These are phyloP conservation scores for Plantago lanceolata DNA, from an alignment of 305 asterid species.

Conservation along the genomic window DNA sequence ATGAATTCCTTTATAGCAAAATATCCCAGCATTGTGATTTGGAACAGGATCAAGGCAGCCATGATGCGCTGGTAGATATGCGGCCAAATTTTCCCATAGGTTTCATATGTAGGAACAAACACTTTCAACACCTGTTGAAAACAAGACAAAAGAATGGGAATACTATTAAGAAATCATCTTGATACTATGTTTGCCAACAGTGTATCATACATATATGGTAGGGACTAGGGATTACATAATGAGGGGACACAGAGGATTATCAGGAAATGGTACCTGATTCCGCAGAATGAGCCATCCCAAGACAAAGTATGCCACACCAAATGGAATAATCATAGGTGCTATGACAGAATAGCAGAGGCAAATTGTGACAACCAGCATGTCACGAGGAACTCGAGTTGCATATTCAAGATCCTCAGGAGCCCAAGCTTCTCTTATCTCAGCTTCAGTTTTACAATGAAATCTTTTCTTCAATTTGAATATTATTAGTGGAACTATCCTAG, in stretches of 20 bases:
- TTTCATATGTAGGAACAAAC: conserved; percentile 71
- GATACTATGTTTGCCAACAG: not conserved
- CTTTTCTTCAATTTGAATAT: conserved; percentile 69
- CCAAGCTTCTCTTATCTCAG: conserved; percentile 81
- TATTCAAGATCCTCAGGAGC: conserved; percentile 76
- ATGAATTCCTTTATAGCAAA: conserved; percentile 44
- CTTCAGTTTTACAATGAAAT: conserved; percentile 78
- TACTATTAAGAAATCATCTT: not conserved
- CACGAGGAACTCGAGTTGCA: conserved; percentile 68
- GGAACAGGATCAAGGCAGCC: conserved; percentile 60
- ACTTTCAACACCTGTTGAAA: conserved; percentile 69
- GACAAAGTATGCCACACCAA: conserved; percentile 77
- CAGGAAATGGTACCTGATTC: conserved; percentile 55
- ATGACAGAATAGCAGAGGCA: conserved; percentile 78
- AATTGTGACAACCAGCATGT: conserved; percentile 66
- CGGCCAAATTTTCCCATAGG: conserved; percentile 88
- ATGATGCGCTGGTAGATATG: conserved; percentile 63
- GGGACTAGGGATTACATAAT: not conserved
- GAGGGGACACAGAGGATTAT: not conserved
- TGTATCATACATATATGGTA: not conserved
- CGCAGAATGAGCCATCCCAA: conserved; percentile 88
- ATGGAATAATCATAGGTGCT: conserved; percentile 72
- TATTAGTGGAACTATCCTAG: conserved; percentile 71
- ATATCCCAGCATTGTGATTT: conserved; percentile 76
- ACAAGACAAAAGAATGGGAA: not conserved